A percentile compares a stretch with the other conserved stretches of the same genome.
phyloP scores from a whole-genome alignment of 495 filamentous ascomycete species.

The Darksidea phi region DNA sequence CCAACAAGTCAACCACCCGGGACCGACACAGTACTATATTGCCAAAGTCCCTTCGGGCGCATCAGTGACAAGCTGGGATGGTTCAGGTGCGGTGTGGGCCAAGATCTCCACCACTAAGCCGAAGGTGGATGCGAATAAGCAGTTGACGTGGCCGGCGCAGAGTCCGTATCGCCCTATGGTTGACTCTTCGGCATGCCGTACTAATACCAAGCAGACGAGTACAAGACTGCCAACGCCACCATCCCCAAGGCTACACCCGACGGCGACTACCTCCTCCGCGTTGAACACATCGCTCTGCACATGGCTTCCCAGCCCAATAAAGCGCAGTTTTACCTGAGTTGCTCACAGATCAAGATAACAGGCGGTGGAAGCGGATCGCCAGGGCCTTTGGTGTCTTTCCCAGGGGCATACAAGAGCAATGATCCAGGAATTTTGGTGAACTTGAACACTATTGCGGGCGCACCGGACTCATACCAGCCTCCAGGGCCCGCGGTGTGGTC shows the following conservation, averaged over 20 bases:
- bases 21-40: constrained; percentile 34
- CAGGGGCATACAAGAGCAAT: constrained; percentile 32
- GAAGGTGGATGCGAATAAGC: constrained; percentile 24
- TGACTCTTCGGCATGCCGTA: background rate
- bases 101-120: constrained; percentile 35
- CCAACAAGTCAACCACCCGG: constrained; percentile 33
- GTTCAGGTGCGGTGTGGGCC: constrained; percentile 28
- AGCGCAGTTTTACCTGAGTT: constrained; percentile 39
- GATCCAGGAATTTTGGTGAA: constrained; percentile 36
- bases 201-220: constrained; percentile 18
- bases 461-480: constrained; percentile 24
- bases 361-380: constrained; percentile 37
- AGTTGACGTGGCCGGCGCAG: constrained; percentile 36
- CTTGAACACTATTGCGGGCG: constrained; percentile 12
- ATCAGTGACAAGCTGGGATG: constrained; percentile 24
- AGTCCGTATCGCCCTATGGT: constrained; percentile 11
- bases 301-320: constrained; percentile 32
- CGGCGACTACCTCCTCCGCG: constrained; percentile 64
- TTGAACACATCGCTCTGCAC: constrained; percentile 61
- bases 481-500: constrained; percentile 36
- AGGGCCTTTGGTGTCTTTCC: constrained; percentile 31
- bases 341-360: constrained; percentile 37
- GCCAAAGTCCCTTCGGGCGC: constrained; percentile 27
- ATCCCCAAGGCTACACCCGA: constrained; percentile 55
- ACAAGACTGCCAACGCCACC: constrained; percentile 41